These are phyloP conservation scores for Fusarium phyllophilum DNA, from an alignment of 2,329 filamentous ascomycete genomes.

Conservation along the genomic window DNA sequence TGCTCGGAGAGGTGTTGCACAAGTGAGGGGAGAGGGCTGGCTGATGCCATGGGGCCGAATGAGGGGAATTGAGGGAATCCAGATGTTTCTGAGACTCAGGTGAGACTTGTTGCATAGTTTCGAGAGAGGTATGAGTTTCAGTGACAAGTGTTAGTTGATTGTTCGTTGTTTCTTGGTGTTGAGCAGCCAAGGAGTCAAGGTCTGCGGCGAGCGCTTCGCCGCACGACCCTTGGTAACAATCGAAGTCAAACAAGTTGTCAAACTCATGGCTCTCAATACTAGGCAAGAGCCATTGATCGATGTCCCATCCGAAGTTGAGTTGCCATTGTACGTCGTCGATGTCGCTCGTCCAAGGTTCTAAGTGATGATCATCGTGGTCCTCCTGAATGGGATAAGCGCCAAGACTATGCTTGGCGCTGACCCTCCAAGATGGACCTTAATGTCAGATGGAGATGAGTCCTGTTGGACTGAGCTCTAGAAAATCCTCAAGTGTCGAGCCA, in stretches of 20 bases:
- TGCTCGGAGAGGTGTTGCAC: background rate
- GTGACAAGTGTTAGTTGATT: background rate
- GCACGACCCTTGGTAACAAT: fast-evolving
- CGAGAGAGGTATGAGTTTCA: background rate
- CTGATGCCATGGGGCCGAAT: background rate
- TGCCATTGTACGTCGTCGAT: background rate
- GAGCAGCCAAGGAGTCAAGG: too few relatives aligned
- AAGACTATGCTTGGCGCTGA: background rate
- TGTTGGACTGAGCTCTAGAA: fast-evolving
- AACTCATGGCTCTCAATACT: background rate
- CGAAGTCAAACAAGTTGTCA: background rate
- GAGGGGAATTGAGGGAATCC: fast-evolving
- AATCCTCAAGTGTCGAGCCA: too few relatives aligned
- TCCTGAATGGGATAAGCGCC: background rate
- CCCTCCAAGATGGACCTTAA: background rate
- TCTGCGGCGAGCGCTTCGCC: background rate
- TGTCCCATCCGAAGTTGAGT: background rate
- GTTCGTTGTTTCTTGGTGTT: background rate
- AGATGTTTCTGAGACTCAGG: fast-evolving
- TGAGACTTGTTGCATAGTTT: fast-evolving
- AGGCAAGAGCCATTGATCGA: fast-evolving
- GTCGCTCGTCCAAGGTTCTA: background rate
- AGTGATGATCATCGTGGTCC: background rate
- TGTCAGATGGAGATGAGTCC: background rate
- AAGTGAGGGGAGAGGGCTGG: fast-evolving